These are phyloP conservation scores for Annulohypoxylon moriforme DNA, from an alignment of 495 filamentous ascomycete genomes.

Conservation along the genomic window DNA sequence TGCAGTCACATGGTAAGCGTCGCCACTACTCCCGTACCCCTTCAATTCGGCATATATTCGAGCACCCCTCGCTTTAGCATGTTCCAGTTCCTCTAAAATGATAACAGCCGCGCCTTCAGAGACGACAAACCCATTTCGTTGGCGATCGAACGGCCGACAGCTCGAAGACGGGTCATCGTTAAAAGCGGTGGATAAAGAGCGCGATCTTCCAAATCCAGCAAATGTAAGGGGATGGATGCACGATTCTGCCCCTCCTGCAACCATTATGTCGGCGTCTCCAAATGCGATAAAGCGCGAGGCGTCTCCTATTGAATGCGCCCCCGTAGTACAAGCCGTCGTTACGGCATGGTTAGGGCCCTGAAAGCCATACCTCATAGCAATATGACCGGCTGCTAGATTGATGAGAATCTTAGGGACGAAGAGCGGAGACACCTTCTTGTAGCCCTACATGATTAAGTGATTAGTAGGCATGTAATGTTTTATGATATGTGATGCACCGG, in stretches of 20 bases:
- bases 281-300: slow-evolving; percentile 89
- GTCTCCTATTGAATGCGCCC: slow-evolving; percentile 93
- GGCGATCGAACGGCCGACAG: slow-evolving; percentile 89
- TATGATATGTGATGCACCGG: neutral
- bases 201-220: slow-evolving; percentile 87
- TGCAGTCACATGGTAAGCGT: slow-evolving; percentile 93
- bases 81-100: slow-evolving; percentile 89
- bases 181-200: slow-evolving; percentile 82
- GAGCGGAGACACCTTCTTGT: slow-evolving; percentile 89
- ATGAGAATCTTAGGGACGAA: slow-evolving; percentile 94
- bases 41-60: slow-evolving; percentile 87
- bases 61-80: slow-evolving; percentile 82
- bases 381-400: slow-evolving; percentile 93
- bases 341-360: slow-evolving; percentile 90
- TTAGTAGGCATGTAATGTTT: slow-evolving; percentile 16
- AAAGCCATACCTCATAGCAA: slow-evolving; percentile 92
- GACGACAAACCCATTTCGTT: slow-evolving; percentile 87
- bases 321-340: slow-evolving; percentile 95
- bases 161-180: slow-evolving; percentile 78
- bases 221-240: slow-evolving; percentile 96
- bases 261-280: slow-evolving; percentile 93
- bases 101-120: slow-evolving; percentile 91
- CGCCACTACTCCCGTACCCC: slow-evolving; percentile 88
- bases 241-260: slow-evolving; percentile 92
- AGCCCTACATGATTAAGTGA: slow-evolving; percentile 66